Evolutionary conservation across 257 asterid genomes (phyloP).

Genomic region (Fraxinus quadrangulata): DNA sequence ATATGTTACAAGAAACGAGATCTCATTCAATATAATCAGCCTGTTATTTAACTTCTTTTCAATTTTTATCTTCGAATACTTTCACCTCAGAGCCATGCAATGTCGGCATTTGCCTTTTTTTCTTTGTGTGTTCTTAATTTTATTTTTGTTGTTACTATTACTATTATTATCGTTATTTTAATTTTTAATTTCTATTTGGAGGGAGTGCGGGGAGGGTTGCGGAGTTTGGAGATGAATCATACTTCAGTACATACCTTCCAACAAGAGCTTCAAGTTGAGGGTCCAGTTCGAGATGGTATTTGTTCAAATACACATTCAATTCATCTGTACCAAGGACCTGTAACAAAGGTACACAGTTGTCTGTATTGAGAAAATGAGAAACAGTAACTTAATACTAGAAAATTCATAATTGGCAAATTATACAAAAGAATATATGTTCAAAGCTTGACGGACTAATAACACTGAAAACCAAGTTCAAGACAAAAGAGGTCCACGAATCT

Average conservation of each 20-base stretch:
- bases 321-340: slow-evolving; percentile 71
- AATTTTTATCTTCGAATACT: neutral
- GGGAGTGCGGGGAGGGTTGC: neutral
- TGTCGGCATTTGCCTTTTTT: neutral
- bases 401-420: neutral
- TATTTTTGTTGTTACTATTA: neutral
- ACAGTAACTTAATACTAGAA: neutral
- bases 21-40: neutral
- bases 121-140: neutral
- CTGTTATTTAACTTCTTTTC: neutral
- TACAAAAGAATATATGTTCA: neutral
- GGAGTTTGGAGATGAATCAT: slow-evolving; percentile 2
- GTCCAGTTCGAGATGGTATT: slow-evolving; percentile 62
- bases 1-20: neutral
- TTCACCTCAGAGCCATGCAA: neutral
- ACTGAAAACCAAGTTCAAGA: neutral
- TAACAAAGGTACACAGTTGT: slow-evolving; percentile 18
- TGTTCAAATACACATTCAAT: slow-evolving; percentile 48
- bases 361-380: neutral
- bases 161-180: too few species aligned
- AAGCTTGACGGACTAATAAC: neutral
- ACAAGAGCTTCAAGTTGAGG: slow-evolving; percentile 69
- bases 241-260: slow-evolving; percentile 45
- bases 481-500: neutral
- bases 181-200: neutral